Base-by-base conservation (phyloP, 2,329 filamentous ascomycete genomes). In the Botrytis squamosa region DNA sequence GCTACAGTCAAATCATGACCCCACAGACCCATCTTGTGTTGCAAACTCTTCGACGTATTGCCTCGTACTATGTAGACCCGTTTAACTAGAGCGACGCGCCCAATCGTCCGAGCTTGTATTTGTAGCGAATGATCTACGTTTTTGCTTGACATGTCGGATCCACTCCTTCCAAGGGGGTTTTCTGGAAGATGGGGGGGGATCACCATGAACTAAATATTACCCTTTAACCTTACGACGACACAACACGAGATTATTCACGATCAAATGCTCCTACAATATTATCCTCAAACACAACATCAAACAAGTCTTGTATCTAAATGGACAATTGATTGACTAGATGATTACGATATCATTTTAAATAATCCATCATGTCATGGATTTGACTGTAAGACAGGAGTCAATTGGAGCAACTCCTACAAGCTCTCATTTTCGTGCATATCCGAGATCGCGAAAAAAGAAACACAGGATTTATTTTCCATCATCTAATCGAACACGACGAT, bases 141-240 rank as follows among this genome's bases (percentile, higher is more conserved):
- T 14, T 38, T 38, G 49, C 33, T 52, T 42, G 20, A 55, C 49
- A 68, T 57, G 29, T 55, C 16, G 25, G 49, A 68, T 33, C 65
- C 65, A 68, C 65, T 57, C 36, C 49, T 57, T 55, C 65, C 49
- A 68, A 55, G 36, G 46, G 70, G 69, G 4, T 49, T 42, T 73
- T 73, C 71, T 73, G 42, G 55, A 73, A 73, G 64, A 52, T 69
- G 55, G 55, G 64, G 40, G 52, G 29, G 29, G 60, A 52, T 57
- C 40, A 44, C 29, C 59, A 33, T 68, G 40, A 46, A 36, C 70
- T 72, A 72, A 72, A 20, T 67, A 38, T 59, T 29, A 18, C 44
- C n/a, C 36, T 36, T 29, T 29, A 68, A 40, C 36, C 65, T 68
- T 33, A 55, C 62, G 38, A 40, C 25, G 57, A 67, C 44, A 18